Conservation (phyloP, 441 rosid genomes). For the Hypseocharis bilobata region DNA sequence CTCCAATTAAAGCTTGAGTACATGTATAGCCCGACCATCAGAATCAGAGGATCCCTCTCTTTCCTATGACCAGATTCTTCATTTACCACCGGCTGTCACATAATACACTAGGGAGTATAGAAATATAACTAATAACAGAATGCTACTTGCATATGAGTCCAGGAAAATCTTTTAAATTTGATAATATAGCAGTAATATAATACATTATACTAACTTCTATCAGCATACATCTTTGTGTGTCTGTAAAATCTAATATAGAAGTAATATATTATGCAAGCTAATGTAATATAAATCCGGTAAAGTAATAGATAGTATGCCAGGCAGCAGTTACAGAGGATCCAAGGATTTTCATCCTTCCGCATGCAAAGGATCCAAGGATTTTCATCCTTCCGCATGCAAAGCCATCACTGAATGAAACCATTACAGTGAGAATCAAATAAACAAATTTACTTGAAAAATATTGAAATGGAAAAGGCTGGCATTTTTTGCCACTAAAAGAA, state of each 20-base stretch:
- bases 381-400: not conserved
- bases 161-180: too few species aligned
- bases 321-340: not conserved
- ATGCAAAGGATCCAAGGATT: not conserved
- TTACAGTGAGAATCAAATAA: not conserved
- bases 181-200: too few species aligned
- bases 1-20: not conserved
- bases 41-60: slow-evolving; percentile 2
- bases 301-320: not conserved
- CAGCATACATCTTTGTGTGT: not conserved
- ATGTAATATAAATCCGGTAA: not conserved
- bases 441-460: not conserved
- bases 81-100: not conserved
- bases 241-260: too few species aligned
- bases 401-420: not conserved
- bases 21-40: too few species aligned
- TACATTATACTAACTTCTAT: not conserved
- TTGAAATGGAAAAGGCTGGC: too few species aligned
- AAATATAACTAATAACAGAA: not conserved
- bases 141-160: not conserved
- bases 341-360: not conserved
- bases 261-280: not conserved
- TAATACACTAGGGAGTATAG: not conserved
- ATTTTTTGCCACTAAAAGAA: not conserved
- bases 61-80: not conserved